These are phyloP conservation scores for Mesotaenium endlicherianum DNA, from an alignment of 139 green algal genomes.

Conservation along the genomic window DNA sequence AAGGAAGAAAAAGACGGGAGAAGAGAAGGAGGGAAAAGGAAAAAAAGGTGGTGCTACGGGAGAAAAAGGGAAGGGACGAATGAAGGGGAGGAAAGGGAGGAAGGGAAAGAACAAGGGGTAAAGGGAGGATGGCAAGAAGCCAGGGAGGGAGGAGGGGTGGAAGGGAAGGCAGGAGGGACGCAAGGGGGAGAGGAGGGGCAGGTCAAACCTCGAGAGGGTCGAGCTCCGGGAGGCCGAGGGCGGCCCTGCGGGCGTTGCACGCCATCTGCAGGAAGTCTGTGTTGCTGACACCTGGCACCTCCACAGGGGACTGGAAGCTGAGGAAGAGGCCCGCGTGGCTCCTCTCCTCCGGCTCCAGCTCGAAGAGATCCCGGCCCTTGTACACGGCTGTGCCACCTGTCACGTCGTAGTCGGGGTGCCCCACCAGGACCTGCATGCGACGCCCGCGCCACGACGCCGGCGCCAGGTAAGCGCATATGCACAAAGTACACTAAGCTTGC, in stretches of 20 bases:
- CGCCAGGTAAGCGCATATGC: too few relatives aligned
- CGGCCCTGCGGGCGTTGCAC: conserved; percentile 78
- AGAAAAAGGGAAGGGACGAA: neutral
- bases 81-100: neutral
- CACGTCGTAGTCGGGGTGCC: conserved; percentile 97
- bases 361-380: conserved; percentile 90
- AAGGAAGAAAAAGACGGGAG: neutral
- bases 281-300: conserved; percentile 93
- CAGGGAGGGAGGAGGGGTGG: neutral
- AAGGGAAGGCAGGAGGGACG: neutral
- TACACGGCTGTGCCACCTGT: conserved; percentile 77
- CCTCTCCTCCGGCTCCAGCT: conserved; percentile 75
- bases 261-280: conserved; percentile 90
- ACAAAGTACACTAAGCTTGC: too few relatives aligned
- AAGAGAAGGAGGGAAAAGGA: neutral
- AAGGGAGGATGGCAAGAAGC: neutral
- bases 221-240: conserved; percentile 75
- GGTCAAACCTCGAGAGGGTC: conserved; percentile 86
- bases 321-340: conserved; percentile 90
- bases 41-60: neutral
- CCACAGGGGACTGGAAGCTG: conserved; percentile 83
- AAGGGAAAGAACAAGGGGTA: neutral
- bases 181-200: conserved; percentile 55
- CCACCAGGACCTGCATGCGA: conserved; percentile 73
- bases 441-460: too few relatives aligned